Evolutionary conservation across 2,329 filamentous ascomycete genomes (phyloP), one percentile per base, ranked within the genome.

Genomic region (Albifimbria verrucaria): DNA sequence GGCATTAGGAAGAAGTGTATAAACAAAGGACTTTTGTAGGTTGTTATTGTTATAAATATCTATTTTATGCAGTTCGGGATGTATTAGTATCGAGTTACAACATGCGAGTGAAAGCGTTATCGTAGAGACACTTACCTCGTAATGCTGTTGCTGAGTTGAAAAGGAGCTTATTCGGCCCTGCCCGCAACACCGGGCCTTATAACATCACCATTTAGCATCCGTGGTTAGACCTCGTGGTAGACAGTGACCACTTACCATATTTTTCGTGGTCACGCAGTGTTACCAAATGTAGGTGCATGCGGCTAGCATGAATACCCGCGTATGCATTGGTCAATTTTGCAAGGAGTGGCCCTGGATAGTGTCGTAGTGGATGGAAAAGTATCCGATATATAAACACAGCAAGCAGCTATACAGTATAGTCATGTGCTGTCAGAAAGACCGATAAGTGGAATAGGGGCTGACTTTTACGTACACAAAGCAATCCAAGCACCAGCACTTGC

Each of bases 11-110:
- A 7, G 42, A 20, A n/a, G n/a, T n/a, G 20, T 48, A 42, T 58
- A 58, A 4, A 49, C 46, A 6, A 32, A 15, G 9, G 39, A 28
- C 26, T 54, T 56, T 4, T 48, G 25, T 6, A 53, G 41, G 7
- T 36, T 48, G 6, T 51, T 21, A 44, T 55, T 52, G 4, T 51
- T 25, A 48, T 58, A 56, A 20, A 58, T 58, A 28, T 58, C 56
- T 58, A 36, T 10, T 3, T n/a, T n/a, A n/a, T n/a, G n/a, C n/a
- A n/a, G n/a, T n/a, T n/a, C n/a, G n/a, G n/a, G n/a, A n/a, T n/a
- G n/a, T n/a, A n/a, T n/a, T n/a, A n/a, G n/a, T n/a, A n/a, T n/a
- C n/a, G n/a, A n/a, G n/a, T n/a, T n/a, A n/a, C n/a, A n/a, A n/a
- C n/a, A n/a, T n/a, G n/a, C n/a, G n/a, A n/a, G n/a, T n/a, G n/a